Evolutionary conservation across 805 yeast species (phyloP), one percentile per base, ranked within the genome.

Genomic region (Ogataea thermomethanolica): DNA sequence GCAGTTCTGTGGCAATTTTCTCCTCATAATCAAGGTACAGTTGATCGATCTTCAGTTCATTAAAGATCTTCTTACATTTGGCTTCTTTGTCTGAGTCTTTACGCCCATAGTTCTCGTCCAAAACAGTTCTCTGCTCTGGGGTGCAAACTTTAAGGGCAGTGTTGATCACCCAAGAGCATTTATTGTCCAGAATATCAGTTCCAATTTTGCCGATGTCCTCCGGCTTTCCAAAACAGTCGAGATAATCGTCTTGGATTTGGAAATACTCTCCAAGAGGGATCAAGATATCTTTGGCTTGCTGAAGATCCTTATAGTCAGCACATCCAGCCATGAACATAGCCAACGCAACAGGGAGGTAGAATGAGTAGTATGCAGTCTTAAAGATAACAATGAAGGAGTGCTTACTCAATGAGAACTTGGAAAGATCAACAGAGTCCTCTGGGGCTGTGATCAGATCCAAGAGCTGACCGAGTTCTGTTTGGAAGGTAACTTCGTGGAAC

Each of bases 131-230:
- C 71, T 93, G 97, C 49, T 81, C 93, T 29, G 88, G 78, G 21
- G 77, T 73, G 38, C 78, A 91, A 51, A 81, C 69, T 62, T 82
- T 75, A 55, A 93, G 76, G 7, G 99, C 99, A 54, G 87, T 85
- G 73, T 93, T 93, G 56, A 93, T 77, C 41, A 93, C 81, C 99
- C 99, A 93, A 31, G 96, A 85, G 67, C 99, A 93, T 68, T 93
- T 93, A 78, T 93, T 93, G 68, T 93, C 99, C 70, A 85, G 85
- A 60, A 93, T 93, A 64, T 93, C 99, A 45, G 99, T 93, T 53
- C 99, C 99, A 54, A 93, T 88, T 74, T 93, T 93, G 49, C 99
- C 99, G 59, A 90, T 93, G 58, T 91, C 88, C 61, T 86, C 95
- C 30, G 99, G 96, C 55, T 91, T 88, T 51, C 99, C 99, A 60